Evolutionary conservation across 2,329 filamentous ascomycete genomes (phyloP).

Genomic region (Mariannaea elegans): DNA sequence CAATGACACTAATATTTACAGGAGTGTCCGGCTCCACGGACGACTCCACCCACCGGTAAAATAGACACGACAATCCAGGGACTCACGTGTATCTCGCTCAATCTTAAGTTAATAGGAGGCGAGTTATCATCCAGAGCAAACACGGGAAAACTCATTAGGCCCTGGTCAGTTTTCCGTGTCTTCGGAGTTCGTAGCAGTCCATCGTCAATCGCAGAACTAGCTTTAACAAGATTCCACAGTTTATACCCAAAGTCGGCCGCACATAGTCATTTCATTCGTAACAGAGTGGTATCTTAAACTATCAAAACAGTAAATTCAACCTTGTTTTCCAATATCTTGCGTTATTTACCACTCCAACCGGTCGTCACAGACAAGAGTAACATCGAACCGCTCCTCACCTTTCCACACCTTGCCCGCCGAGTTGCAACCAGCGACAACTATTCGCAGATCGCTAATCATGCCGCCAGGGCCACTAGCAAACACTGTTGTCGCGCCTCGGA

Average conservation of each 20-base stretch:
- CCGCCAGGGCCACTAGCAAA: constrained; percentile 68
- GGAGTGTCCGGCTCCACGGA: background rate
- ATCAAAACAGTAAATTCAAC: constrained; percentile 14
- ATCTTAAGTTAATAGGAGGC: too few species aligned
- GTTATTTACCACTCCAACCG: constrained; percentile 59
- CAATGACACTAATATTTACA: too few species aligned
- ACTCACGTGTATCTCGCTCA: too few species aligned
- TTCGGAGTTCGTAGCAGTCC: too few species aligned
- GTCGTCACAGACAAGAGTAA: constrained; percentile 68
- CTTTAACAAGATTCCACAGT: too few species aligned
- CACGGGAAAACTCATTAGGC: too few species aligned
- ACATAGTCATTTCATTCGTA: constrained; percentile 1
- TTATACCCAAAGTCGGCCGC: too few species aligned
- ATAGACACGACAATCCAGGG: background rate
- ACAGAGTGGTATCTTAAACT: constrained; percentile 36
- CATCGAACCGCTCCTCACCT: constrained; percentile 64
- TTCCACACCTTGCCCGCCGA: constrained; percentile 63
- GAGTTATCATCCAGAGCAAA: too few species aligned
- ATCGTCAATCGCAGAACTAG: too few species aligned
- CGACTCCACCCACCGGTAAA: background rate
- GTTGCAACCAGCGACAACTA: constrained; percentile 63
- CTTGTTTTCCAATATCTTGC: background rate
- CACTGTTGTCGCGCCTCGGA: constrained; percentile 61
- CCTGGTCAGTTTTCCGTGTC: too few species aligned
- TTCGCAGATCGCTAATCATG: constrained; percentile 67